Conservation (phyloP, 2,329 filamentous ascomycete species). For the Daldinia sp. region DNA sequence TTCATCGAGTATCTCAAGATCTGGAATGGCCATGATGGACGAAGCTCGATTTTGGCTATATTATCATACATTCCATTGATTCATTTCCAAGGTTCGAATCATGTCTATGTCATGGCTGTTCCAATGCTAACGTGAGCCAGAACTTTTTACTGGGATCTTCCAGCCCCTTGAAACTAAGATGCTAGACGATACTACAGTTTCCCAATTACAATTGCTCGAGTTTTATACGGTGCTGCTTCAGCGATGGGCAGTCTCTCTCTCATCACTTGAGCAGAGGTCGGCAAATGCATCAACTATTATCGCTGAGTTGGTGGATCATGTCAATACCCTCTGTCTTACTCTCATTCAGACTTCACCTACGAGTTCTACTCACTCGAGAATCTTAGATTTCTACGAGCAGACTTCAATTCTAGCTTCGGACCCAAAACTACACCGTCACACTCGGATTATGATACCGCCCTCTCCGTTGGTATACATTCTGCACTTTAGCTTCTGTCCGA, state of each 20-base stretch:
- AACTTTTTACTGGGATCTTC: constrained; percentile 63
- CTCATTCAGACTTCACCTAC: constrained; percentile 66
- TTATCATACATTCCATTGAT: constrained; percentile 67
- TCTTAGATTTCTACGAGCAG: constrained; percentile 78
- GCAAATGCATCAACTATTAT: constrained; percentile 55
- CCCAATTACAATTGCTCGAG: constrained; percentile 70
- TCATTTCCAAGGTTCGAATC: constrained; percentile 65
- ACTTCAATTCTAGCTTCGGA: constrained; percentile 69
- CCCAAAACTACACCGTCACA: constrained; percentile 61
- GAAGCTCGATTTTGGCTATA: constrained; percentile 67
- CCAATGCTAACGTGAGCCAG: constrained; percentile 55
- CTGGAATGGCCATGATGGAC: constrained; percentile 73
- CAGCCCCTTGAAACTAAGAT: constrained; percentile 64
- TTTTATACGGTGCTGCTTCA: constrained; percentile 77
- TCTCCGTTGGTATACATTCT: constrained; percentile 77
- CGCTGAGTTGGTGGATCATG: constrained; percentile 60
- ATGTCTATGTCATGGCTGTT: not conserved
- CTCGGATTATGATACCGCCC: constrained; percentile 77
- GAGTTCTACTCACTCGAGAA: constrained; percentile 62
- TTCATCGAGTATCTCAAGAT: constrained; percentile 65
- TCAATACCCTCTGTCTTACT: constrained; percentile 69
- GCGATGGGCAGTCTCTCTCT: constrained; percentile 65
- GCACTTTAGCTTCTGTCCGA: constrained; percentile 73
- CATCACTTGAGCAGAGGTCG: constrained; percentile 55
- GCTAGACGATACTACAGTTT: constrained; percentile 61